Percentiles rank a stretch among this genome's conserved stretches.
Conservation (phyloP, 495 filamentous ascomycete genomes). For the Elaphomyces granulatus region DNA sequence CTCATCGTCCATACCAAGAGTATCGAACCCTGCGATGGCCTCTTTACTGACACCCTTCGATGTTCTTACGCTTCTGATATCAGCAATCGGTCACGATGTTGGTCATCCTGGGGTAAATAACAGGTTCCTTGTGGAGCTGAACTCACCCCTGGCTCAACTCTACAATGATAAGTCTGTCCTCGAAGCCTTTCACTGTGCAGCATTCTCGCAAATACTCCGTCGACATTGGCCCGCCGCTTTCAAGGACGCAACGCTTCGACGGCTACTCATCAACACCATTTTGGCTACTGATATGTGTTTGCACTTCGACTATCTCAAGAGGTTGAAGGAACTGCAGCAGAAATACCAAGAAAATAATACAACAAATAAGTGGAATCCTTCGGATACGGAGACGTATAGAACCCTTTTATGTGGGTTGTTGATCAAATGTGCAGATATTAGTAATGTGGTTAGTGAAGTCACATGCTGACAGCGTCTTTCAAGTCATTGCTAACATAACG, state of each 20-base stretch:
- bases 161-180: constrained; percentile 97
- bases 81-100: constrained; percentile 93
- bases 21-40: constrained; percentile 23
- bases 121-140: constrained; percentile 81
- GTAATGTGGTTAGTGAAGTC: constrained; percentile 78
- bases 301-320: constrained; percentile 91
- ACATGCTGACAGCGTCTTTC: no score
- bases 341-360: constrained; percentile 50
- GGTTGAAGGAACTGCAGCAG: constrained; percentile 58
- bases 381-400: constrained; percentile 54
- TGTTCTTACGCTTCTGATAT: constrained; percentile 75
- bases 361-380: constrained; percentile 53
- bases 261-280: constrained; percentile 88
- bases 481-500: constrained; percentile 13
- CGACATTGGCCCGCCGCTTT: constrained; percentile 83
- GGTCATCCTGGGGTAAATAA: constrained; percentile 98
- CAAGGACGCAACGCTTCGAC: constrained; percentile 57
- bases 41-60: constrained; percentile 68
- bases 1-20: neutral
- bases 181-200: constrained; percentile 95
- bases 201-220: constrained; percentile 89
- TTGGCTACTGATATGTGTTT: constrained; percentile 94
- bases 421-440: constrained; percentile 98
- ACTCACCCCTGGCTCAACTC: constrained; percentile 88
- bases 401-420: constrained; percentile 71